These are phyloP conservation scores for Trichothecium roseum DNA, from an alignment of 2,329 filamentous ascomycete genomes.

Conservation along the genomic window DNA sequence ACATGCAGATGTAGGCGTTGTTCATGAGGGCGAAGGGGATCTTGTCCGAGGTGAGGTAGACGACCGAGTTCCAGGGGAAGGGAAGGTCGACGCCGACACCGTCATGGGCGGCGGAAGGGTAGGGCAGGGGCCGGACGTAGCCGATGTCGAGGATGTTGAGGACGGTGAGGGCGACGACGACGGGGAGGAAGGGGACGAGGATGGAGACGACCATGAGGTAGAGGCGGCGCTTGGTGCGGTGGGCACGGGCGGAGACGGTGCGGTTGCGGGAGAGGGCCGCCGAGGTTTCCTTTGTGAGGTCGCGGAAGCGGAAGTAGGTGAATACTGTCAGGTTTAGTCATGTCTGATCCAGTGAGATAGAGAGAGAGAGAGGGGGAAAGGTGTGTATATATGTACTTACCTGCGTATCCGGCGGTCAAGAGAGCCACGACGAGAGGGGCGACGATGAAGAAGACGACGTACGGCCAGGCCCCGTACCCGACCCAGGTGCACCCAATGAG, in stretches of 20 bases:
- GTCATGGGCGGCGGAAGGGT: slow-evolving; percentile 27
- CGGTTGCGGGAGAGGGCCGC: slow-evolving; percentile 29
- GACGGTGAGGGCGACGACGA: slow-evolving; percentile 29
- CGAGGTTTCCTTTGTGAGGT: slow-evolving; percentile 30
- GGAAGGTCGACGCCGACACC: slow-evolving; percentile 18
- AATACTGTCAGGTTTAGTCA: slow-evolving; percentile 24
- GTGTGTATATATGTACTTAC: slow-evolving; percentile 27
- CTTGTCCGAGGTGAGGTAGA: slow-evolving; percentile 30
- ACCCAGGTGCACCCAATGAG: slow-evolving; percentile 37
- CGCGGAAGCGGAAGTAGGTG: slow-evolving; percentile 35
- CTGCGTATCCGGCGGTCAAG: slow-evolving; percentile 33
- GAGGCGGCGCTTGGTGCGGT: slow-evolving; percentile 39
- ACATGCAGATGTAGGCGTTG: slow-evolving; percentile 36
- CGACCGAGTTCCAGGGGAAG: slow-evolving; percentile 35
- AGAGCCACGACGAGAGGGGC: slow-evolving; percentile 33
- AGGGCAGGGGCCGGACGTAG: slow-evolving; percentile 26
- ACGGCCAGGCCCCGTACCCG: slow-evolving; percentile 35
- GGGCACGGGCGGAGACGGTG: slow-evolving; percentile 28
- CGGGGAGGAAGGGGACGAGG: slow-evolving; percentile 38
- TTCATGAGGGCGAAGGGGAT: slow-evolving; percentile 30
- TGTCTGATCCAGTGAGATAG: too few relatives aligned
- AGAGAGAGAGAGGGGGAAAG: background rate
- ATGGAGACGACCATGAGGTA: slow-evolving; percentile 45
- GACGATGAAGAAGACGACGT: slow-evolving; percentile 35
- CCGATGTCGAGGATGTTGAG: slow-evolving; percentile 26